A percentile compares a stretch with the other conserved stretches of the same genome.
Conservation (phyloP, 2,329 filamentous ascomycete genomes). For the Fusarium hainanense region DNA sequence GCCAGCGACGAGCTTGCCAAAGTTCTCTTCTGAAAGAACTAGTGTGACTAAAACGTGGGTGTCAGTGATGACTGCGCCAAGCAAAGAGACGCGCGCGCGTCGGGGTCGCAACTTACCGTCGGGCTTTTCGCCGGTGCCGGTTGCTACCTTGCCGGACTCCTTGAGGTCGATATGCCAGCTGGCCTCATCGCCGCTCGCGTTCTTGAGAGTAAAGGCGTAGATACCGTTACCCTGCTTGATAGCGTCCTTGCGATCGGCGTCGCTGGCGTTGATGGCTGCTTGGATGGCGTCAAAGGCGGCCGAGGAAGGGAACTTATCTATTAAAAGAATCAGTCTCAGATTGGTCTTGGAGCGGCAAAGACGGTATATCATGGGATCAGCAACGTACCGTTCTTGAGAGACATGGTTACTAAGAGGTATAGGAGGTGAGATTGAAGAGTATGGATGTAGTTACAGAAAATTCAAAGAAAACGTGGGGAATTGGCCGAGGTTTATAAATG, state of each 20-base stretch:
- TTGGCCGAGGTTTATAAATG: constrained; percentile 40
- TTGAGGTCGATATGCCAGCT: constrained; percentile 98
- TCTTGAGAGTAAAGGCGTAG: constrained; percentile 94
- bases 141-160: constrained; percentile 83
- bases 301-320: constrained; percentile 89
- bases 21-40: constrained; percentile 84
- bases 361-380: background rate
- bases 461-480: constrained; percentile 28
- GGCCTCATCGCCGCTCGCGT: constrained; percentile 79
- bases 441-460: constrained; percentile 1
- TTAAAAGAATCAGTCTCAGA: constrained; percentile 2
- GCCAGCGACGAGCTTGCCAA: constrained; percentile 82
- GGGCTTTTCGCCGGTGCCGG: constrained; percentile 82
- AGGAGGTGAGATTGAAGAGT: background rate
- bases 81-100: background rate
- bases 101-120: constrained; percentile 69
- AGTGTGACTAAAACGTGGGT: constrained; percentile 76
- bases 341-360: background rate
- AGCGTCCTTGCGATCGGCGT: constrained; percentile 83
- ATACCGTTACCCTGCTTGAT: constrained; percentile 89
- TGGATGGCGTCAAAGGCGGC: constrained; percentile 91
- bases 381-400: constrained; percentile 76
- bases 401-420: constrained; percentile 62
- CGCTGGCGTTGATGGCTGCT: constrained; percentile 72
- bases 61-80: constrained; percentile 12